Percentiles rank a stretch among this genome's conserved stretches.
These are phyloP conservation scores for barley (Hordeum vulgare) DNA, from an alignment of 176 grass and related monocot genomes.

Conservation along the genomic window MorexV3_pseudomolecules_assembly NC_058521.1:563235576-563236075, in stretches of 20 bases:
- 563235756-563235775: background rate
- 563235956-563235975: background rate
- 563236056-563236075: background rate
- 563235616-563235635: constrained; percentile 50
- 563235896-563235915: background rate
- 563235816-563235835: background rate
- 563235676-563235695: constrained; percentile 94
- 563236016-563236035: background rate
- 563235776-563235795: background rate
- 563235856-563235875: background rate
- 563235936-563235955: background rate
- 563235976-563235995: background rate
- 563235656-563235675: constrained; percentile 98
- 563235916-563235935: background rate
- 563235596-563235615: background rate
- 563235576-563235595: background rate
- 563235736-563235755: background rate
- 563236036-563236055: background rate
- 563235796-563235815: background rate
- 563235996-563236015: background rate
- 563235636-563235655: constrained; percentile 88
- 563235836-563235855: background rate
- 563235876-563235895: background rate
- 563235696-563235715: constrained; percentile 97
- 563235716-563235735: background rate